These are phyloP conservation scores for Curvularia eragrostidis DNA, from an alignment of 2,329 filamentous ascomycete genomes.

Conservation along the genomic window DNA sequence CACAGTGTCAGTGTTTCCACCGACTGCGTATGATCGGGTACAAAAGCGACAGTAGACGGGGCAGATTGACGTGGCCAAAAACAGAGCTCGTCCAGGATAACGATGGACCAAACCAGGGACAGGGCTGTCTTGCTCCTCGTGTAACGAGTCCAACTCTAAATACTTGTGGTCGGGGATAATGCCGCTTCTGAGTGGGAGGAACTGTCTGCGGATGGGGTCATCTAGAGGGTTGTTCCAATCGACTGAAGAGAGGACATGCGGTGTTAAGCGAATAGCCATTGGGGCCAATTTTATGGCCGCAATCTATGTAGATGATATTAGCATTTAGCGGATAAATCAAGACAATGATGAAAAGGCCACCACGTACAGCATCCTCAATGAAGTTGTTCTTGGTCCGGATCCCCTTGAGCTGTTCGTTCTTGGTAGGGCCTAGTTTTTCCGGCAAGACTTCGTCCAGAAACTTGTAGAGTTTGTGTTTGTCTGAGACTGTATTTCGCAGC, in stretches of 20 bases:
- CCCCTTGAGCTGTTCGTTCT: slow-evolving; percentile 39
- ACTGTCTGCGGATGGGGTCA: slow-evolving; percentile 67
- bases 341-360: not conserved
- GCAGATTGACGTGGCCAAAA: slow-evolving; percentile 66
- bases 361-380: slow-evolving; percentile 57
- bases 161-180: slow-evolving; percentile 63
- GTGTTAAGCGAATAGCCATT: slow-evolving; percentile 67
- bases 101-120: slow-evolving; percentile 66
- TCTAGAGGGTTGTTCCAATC: slow-evolving; percentile 66
- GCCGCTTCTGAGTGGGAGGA: slow-evolving; percentile 63
- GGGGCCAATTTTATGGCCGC: slow-evolving; percentile 61
- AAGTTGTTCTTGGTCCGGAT: slow-evolving; percentile 61
- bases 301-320: slow-evolving; percentile 26
- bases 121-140: slow-evolving; percentile 63
- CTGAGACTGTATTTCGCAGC: slow-evolving; percentile 60
- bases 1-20: slow-evolving; percentile 61
- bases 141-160: slow-evolving; percentile 64
- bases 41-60: slow-evolving; percentile 69
- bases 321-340: not conserved
- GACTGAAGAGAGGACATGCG: slow-evolving; percentile 65
- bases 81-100: slow-evolving; percentile 69
- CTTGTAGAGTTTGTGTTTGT: slow-evolving; percentile 54
- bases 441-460: slow-evolving; percentile 62
- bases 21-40: slow-evolving; percentile 67
- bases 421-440: slow-evolving; percentile 52